phyloP scores from a whole-genome alignment of 2,329 filamentous ascomycete genomes.

The Neonectria ditissima region DNA sequence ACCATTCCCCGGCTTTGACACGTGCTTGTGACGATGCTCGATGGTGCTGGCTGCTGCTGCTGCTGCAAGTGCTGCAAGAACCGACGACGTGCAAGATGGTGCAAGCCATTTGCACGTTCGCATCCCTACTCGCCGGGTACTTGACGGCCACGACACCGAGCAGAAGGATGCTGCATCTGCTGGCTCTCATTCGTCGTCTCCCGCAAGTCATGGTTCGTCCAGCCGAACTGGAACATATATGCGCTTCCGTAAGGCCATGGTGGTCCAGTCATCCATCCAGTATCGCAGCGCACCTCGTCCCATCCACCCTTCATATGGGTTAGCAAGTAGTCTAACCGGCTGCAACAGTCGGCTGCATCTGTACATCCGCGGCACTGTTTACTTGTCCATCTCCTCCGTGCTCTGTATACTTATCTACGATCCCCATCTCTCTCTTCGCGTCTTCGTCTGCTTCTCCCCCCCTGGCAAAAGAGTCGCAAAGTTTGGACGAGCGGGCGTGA shows the following conservation, averaged over 20 bases:
- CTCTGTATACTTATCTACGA: background rate
- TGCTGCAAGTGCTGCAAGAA: background rate
- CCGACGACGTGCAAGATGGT: background rate
- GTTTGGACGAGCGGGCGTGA: conserved; percentile 6
- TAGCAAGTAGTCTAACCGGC: background rate
- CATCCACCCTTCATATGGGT: background rate
- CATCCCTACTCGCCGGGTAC: background rate
- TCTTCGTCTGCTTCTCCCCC: background rate
- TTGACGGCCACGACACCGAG: no score
- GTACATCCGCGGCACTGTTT: conserved; percentile 1
- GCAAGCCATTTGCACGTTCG: background rate
- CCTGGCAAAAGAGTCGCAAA: background rate
- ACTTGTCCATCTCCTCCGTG: background rate
- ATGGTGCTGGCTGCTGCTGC: background rate
- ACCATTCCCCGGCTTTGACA: conserved; percentile 44
- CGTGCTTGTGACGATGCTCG: conserved; percentile 38
- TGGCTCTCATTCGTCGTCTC: background rate
- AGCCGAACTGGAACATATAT: background rate
- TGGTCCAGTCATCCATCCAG: background rate
- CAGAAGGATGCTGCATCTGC: background rate
- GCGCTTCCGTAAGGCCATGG: background rate
- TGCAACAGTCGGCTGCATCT: background rate
- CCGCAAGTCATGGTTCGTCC: background rate
- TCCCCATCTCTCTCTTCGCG: background rate
- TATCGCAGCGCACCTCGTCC: background rate